Conservation (phyloP, 352 stramenopile species). For the Phytophthora hybrid region DNA sequence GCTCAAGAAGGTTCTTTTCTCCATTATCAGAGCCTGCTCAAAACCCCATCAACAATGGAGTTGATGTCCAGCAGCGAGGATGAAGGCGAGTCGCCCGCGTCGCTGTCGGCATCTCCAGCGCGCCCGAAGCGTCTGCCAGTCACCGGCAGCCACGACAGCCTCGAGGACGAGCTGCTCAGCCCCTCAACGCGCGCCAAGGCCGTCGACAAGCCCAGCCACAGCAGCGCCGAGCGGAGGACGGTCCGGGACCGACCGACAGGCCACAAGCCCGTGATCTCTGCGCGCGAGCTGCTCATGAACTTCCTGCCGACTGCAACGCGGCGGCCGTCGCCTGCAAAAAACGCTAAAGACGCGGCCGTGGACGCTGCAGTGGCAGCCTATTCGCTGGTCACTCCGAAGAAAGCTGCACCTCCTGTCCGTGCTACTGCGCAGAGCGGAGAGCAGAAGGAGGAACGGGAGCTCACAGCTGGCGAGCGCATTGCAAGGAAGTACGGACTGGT, state of each 20-base stretch:
- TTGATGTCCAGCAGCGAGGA: constrained; percentile 76
- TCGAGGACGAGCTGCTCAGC: constrained; percentile 28
- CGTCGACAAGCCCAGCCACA: background rate
- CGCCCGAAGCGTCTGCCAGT: background rate
- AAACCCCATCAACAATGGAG: constrained; percentile 38
- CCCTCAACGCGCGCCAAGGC: background rate
- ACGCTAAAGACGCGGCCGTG: constrained; percentile 11
- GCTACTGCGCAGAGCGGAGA: background rate
- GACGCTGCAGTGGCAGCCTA: constrained; percentile 27
- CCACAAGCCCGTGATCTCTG: constrained; percentile 71
- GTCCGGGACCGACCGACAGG: background rate
- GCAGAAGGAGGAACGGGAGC: constrained; percentile 19
- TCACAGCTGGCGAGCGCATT: constrained; percentile 62
- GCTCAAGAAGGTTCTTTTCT: constrained; percentile 7
- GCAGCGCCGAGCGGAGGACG: background rate
- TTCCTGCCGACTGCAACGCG: constrained; percentile 43
- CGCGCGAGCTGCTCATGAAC: constrained; percentile 62
- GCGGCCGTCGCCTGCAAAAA: constrained; percentile 12
- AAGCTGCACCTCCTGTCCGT: background rate
- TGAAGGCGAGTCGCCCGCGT: constrained; percentile 37
- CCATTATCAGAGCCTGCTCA: constrained; percentile 1
- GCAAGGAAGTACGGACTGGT: constrained; percentile 69
- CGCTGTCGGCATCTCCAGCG: constrained; percentile 11
- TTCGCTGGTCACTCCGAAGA: constrained; percentile 26
- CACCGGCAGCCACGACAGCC: constrained; percentile 25